A percentile compares a stretch with the other conserved stretches of the same genome.
Conservation (phyloP, 805 yeast genomes). For the Diddensiella santjacobensis region DNA sequence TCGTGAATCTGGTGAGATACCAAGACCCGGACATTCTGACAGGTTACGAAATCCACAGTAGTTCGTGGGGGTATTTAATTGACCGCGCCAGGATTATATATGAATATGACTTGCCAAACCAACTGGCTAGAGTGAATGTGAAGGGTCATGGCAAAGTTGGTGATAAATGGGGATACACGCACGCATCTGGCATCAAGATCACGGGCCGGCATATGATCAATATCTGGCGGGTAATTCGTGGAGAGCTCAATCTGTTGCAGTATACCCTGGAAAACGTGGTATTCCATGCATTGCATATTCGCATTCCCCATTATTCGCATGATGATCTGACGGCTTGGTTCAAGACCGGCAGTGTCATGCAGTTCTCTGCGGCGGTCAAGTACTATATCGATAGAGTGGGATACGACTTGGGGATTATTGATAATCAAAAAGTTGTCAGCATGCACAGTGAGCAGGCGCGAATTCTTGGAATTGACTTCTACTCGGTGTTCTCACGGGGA, state of each 20-base stretch:
- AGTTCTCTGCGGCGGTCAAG: slow-evolving; percentile 26
- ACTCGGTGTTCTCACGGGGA: slow-evolving; percentile 83
- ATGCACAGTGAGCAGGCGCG: slow-evolving; percentile 80
- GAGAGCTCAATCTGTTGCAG: slow-evolving; percentile 58
- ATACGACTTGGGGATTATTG: slow-evolving; percentile 46
- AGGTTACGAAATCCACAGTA: slow-evolving; percentile 76
- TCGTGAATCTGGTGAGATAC: slow-evolving; percentile 52
- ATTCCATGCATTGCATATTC: slow-evolving; percentile 59
- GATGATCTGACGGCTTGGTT: slow-evolving; percentile 49
- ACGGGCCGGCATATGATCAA: slow-evolving; percentile 83
- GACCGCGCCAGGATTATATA: slow-evolving; percentile 47
- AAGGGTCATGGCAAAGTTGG: slow-evolving; percentile 39
- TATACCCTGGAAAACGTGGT: slow-evolving; percentile 77
- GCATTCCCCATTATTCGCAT: slow-evolving; percentile 61
- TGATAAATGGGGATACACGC: slow-evolving; percentile 70
- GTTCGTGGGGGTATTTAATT: slow-evolving; percentile 87
- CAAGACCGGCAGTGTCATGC: slow-evolving; percentile 28
- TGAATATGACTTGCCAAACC: slow-evolving; percentile 52
- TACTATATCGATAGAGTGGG: slow-evolving; percentile 47
- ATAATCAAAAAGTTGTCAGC: slow-evolving; percentile 60
- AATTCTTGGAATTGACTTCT: slow-evolving; percentile 82
- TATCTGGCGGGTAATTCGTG: slow-evolving; percentile 72
- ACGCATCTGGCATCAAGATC: slow-evolving; percentile 63
- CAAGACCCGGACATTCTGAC: slow-evolving; percentile 85
- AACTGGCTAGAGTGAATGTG: slow-evolving; percentile 55